A percentile compares a stretch with the other conserved stretches of the same genome.
Conservation (phyloP, 2,329 filamentous ascomycete genomes). For the Boeremia exigua region DNA sequence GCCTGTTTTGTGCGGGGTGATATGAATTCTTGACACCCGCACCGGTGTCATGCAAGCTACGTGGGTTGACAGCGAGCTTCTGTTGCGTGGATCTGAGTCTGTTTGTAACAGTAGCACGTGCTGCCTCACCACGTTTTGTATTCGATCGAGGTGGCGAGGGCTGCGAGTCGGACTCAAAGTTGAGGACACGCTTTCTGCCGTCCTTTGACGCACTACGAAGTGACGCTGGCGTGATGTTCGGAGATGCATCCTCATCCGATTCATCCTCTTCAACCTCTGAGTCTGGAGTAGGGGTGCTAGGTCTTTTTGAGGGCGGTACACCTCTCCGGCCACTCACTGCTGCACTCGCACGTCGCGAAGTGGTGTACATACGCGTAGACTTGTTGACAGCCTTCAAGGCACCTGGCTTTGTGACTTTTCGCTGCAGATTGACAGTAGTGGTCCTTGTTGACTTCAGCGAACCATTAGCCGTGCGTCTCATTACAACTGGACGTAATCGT, state of each 20-base stretch:
- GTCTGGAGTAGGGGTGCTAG: conserved; percentile 26
- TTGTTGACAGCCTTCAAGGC: conserved; percentile 33
- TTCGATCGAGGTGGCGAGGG: not conserved
- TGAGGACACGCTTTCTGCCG: conserved; percentile 21
- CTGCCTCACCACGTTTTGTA: conserved; percentile 1
- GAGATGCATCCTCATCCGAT: conserved; percentile 32
- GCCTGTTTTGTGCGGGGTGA: conserved; percentile 13
- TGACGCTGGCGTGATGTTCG: conserved; percentile 46
- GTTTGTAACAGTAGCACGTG: not conserved
- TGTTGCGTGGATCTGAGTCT: conserved; percentile 9
- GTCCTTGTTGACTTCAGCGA: conserved; percentile 26
- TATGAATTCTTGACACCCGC: conserved; percentile 20
- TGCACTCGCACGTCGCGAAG: conserved; percentile 13
- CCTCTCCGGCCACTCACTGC: conserved; percentile 21
- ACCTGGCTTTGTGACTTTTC: conserved; percentile 29
- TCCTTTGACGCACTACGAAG: conserved; percentile 41
- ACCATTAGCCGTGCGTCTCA: conserved; percentile 15
- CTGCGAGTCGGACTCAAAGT: conserved; percentile 5
- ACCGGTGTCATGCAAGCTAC: conserved; percentile 21
- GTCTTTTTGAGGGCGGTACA: conserved; percentile 18
- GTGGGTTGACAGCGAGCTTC: conserved; percentile 11
- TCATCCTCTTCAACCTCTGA: conserved; percentile 12
- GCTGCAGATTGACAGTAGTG: conserved; percentile 34
- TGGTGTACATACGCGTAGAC: conserved; percentile 15
- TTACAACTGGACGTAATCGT: conserved; percentile 17